Base-by-base conservation (phyloP, 169 alveolate species). In the Plasmodium falciparum region DNA sequence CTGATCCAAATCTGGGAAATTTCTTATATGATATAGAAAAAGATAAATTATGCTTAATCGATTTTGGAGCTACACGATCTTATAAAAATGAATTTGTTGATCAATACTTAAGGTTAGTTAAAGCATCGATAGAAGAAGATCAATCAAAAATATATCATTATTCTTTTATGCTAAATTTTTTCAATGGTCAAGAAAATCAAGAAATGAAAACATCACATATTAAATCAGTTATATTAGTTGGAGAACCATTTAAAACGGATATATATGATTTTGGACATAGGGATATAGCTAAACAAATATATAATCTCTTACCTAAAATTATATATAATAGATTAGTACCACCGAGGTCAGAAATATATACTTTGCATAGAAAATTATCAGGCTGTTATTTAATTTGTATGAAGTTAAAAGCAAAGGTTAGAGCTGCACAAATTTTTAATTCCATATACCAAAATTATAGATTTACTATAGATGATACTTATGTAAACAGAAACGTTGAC, bases 1-100 rank as follows among this genome's bases (percentile, higher is more conserved):
- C 98, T 26, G 99, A 97, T 90, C 98, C 98, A 3, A 96, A 97
- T 90, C 97, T 98, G 22, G 97, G 97, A 33, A 97, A 97, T 90
- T 97, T 95, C 89, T 74, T 96, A 70, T 96, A 94, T 74, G 94
- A 95, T 62, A 73, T 72, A 15, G 72, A 93, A 45, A 88, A 78
- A n/a, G 95, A 95, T 43, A 86, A 92, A 47, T 90, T 97, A 54
- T 94, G 96, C 45, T 86, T 96, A 45, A 91, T 97, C 26, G 98
- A 97, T 72, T 97, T 97, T 65, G 99, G 99, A 9, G 97, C 99
- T 13, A 97, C 97, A 45, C 56, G 75, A 93, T 89, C 88, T 13
- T 97, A 91, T 86, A 89, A 93, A 45, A 72, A 93, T 63, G 88
- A 88, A 15, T 97, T 97, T 88, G 96, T 97, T 7, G 92, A 91